Percentiles rank a stretch among this genome's conserved stretches.
phyloP scores from a whole-genome alignment of 139 green algal genomes.

The Dunaliella primolecta region DNA sequence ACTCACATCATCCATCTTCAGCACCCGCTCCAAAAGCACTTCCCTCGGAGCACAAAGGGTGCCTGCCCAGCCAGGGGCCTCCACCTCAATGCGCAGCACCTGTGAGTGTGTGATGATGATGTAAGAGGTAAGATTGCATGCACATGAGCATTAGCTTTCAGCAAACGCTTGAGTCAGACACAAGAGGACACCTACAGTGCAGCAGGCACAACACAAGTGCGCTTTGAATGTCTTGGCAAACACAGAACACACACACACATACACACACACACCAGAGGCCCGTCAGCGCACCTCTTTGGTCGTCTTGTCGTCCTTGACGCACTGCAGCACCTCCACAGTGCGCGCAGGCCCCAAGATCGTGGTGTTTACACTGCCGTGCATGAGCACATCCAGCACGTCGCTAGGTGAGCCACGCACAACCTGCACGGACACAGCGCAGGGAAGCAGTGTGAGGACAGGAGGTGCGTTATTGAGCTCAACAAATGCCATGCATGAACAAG shows the following conservation, averaged over 20 bases:
- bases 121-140: too few species aligned
- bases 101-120: slow-evolving; percentile 12
- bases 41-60: slow-evolving; percentile 43
- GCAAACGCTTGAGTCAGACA: too few species aligned
- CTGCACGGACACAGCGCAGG: slow-evolving; percentile 4
- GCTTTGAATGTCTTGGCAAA: too few species aligned
- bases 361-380: slow-evolving; percentile 34
- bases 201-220: too few species aligned
- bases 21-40: slow-evolving; percentile 46
- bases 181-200: too few species aligned
- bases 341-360: slow-evolving; percentile 52
- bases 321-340: slow-evolving; percentile 30
- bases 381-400: slow-evolving; percentile 40
- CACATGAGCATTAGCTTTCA: too few species aligned
- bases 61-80: slow-evolving; percentile 44
- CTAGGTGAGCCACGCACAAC: slow-evolving; percentile 32
- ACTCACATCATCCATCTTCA: slow-evolving; percentile 44
- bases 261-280: background rate
- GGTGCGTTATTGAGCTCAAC: too few species aligned
- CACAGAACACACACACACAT: slow-evolving; percentile 10
- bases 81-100: slow-evolving; percentile 44
- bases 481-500: too few species aligned
- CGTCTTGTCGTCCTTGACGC: slow-evolving; percentile 11
- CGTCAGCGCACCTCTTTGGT: slow-evolving; percentile 1
- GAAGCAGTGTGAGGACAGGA: too few species aligned